These are phyloP conservation scores for Brassica napus DNA, from an alignment of 345 rosid genomes.

Conservation along the genomic window Da-Ae NC_063447.1:1351001-1351500, in stretches of 20 bases:
- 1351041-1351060: conserved; percentile 74
- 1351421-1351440: conserved; percentile 99
- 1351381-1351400: conserved; percentile 85
- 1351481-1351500: conserved; percentile 77
- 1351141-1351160: conserved; percentile 69
- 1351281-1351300: conserved; percentile 51
- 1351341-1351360: conserved; percentile 75
- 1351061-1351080: conserved; percentile 63
- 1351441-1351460: conserved; percentile 85
- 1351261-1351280: conserved; percentile 52
- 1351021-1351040: conserved; percentile 73
- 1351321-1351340: conserved; percentile 82
- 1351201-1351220: conserved; percentile 76
- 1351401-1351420: conserved; percentile 88
- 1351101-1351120: conserved; percentile 69
- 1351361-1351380: conserved; percentile 87
- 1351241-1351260: conserved; percentile 92
- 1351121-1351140: conserved; percentile 90
- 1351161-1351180: conserved; percentile 95
- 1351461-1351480: conserved; percentile 79
- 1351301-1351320: conserved; percentile 81
- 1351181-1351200: conserved; percentile 97
- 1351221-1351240: conserved; percentile 98
- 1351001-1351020: conserved; percentile 68
- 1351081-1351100: conserved; percentile 58